These are phyloP conservation scores for Candida peoriensis DNA, from an alignment of 805 yeast species.

Conservation along the genomic window DNA sequence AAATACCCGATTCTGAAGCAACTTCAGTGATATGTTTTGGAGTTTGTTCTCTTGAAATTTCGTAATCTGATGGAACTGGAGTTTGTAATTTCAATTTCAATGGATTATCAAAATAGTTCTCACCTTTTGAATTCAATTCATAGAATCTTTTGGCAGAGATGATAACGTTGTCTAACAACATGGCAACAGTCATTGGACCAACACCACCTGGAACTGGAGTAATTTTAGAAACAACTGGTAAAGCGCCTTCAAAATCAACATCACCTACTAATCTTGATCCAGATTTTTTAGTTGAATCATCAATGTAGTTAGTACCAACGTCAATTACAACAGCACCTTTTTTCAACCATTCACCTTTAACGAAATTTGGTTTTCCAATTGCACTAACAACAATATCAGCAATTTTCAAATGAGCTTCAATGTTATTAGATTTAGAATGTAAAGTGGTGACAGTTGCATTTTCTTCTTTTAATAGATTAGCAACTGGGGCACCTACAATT, in stretches of 20 bases:
- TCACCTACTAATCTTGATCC: slow-evolving; percentile 92
- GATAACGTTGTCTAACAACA: slow-evolving; percentile 73
- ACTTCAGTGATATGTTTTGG: slow-evolving; percentile 77
- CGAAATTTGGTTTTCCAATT: slow-evolving; percentile 79
- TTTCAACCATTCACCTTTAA: slow-evolving; percentile 86
- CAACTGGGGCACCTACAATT: slow-evolving; percentile 93
- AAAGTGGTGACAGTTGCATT: slow-evolving; percentile 80
- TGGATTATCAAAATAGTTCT: slow-evolving; percentile 29
- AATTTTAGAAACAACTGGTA: slow-evolving; percentile 56
- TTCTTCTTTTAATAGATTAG: slow-evolving; percentile 73
- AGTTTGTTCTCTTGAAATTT: slow-evolving; percentile 78
- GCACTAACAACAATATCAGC: slow-evolving; percentile 94
- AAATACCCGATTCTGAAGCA: slow-evolving; percentile 79
- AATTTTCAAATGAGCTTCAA: slow-evolving; percentile 49
- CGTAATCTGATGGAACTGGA: slow-evolving; percentile 92
- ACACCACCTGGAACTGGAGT: slow-evolving; percentile 99
- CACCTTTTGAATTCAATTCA: slow-evolving; percentile 19
- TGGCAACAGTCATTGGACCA: slow-evolving; percentile 99
- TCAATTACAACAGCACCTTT: slow-evolving; percentile 82
- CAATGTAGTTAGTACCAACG: slow-evolving; percentile 90
- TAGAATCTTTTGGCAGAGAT: slow-evolving; percentile 54
- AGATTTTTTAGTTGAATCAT: slow-evolving; percentile 66
- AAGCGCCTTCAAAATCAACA: slow-evolving; percentile 74
- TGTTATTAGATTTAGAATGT: slow-evolving; percentile 67
- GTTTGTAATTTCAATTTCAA: slow-evolving; percentile 45